Conservation (phyloP, 345 rosid species). For the Excoecaria agallocha region DNA sequence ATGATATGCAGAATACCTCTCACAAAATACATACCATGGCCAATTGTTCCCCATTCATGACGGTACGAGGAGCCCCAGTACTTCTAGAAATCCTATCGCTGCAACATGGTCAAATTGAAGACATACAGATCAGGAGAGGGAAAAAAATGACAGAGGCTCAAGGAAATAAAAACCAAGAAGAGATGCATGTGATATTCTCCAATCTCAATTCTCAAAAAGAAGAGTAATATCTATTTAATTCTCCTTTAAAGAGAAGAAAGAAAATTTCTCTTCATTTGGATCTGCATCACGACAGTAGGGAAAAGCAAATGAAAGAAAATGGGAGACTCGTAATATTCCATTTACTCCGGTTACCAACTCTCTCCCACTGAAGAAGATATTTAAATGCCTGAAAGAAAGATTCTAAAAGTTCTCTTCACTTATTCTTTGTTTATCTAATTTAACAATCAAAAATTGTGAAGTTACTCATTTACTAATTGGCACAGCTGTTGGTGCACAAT, state of each 20-base stretch:
- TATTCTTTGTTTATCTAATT: slow-evolving; percentile 1
- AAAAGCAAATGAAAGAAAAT: not conserved
- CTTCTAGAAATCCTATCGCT: slow-evolving; percentile 26
- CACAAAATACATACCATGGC: slow-evolving; percentile 33
- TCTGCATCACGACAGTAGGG: not conserved
- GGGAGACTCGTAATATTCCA: not conserved
- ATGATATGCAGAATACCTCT: slow-evolving; percentile 7
- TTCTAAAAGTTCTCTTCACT: not conserved
- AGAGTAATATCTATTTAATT: not conserved
- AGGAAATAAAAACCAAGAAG: not conserved
- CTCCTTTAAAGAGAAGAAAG: not conserved
- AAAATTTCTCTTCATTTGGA: not conserved
- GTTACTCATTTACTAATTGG: not conserved
- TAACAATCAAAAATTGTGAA: not conserved
- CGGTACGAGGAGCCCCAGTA: slow-evolving; percentile 15
- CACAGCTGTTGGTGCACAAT: not conserved
- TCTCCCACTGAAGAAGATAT: not conserved
- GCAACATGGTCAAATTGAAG: slow-evolving; percentile 22
- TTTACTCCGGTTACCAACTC: not conserved
- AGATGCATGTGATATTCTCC: not conserved
- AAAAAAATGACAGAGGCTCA: not conserved
- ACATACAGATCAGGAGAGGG: not conserved
- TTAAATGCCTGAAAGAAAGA: not conserved
- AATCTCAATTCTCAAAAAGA: not conserved
- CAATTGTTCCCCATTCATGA: slow-evolving; percentile 17